Percentiles rank a stretch among this genome's conserved stretches.
Evolutionary conservation across 257 asterid species (phyloP).

Genomic region (Handroanthus guayacan): DNA sequence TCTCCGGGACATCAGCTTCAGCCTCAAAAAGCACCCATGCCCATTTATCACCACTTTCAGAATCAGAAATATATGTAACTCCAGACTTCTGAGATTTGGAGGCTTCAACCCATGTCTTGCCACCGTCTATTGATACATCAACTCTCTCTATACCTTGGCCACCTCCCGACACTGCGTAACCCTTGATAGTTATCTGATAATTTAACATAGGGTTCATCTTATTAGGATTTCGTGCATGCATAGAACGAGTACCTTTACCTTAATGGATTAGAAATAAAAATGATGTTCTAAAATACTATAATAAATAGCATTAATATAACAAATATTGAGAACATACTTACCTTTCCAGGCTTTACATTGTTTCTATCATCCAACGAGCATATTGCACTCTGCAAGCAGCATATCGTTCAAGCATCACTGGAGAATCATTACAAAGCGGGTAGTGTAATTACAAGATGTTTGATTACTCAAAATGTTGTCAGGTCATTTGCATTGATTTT

Average conservation of each 20-base stretch:
- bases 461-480: too few species aligned
- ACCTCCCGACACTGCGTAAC: conserved; percentile 88
- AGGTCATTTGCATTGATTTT: too few species aligned
- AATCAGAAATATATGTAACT: conserved; percentile 62
- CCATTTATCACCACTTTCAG: conserved; percentile 72
- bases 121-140: conserved; percentile 75
- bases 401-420: conserved; percentile 35
- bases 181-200: conserved; percentile 69
- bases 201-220: conserved; percentile 1
- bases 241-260: too few species aligned
- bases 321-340: conserved; percentile 40
- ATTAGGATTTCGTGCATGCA: background rate
- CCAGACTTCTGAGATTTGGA: conserved; percentile 68
- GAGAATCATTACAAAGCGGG: background rate
- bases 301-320: background rate
- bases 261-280: background rate
- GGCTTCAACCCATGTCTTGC: conserved; percentile 83
- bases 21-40: conserved; percentile 86
- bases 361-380: conserved; percentile 77
- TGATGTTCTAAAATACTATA: background rate
- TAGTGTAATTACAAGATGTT: too few species aligned
- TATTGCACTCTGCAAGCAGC: conserved; percentile 76
- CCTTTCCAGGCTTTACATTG: conserved; percentile 68
- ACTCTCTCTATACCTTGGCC: conserved; percentile 91
- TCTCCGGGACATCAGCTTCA: conserved; percentile 59